Percentiles rank a stretch among this genome's conserved stretches.
Evolutionary conservation across 306 rosid genomes (phyloP).

Genomic region (Fragaria vesca): DNA sequence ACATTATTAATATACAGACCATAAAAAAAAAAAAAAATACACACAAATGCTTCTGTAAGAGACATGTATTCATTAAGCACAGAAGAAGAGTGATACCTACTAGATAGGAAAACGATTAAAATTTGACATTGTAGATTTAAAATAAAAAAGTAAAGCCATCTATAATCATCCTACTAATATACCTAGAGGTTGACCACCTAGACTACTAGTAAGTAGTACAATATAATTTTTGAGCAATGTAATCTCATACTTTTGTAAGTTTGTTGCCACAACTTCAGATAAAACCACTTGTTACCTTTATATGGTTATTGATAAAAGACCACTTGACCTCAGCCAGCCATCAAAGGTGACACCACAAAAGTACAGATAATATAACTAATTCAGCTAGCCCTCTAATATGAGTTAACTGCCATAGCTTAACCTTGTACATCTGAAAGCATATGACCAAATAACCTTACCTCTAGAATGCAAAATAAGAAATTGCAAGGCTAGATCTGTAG

Average conservation of each 20-base stretch:
- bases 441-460: slow-evolving; percentile 47
- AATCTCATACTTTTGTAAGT: neutral
- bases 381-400: neutral
- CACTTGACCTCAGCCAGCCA: neutral
- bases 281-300: neutral
- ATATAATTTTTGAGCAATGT: neutral
- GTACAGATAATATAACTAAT: neutral
- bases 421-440: neutral
- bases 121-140: neutral
- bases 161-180: neutral
- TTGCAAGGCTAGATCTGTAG: slow-evolving; percentile 96
- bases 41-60: neutral
- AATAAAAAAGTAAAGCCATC: neutral
- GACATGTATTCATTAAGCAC: neutral
- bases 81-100: neutral
- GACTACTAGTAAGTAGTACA: neutral
- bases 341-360: neutral
- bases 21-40: no score
- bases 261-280: neutral
- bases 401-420: neutral
- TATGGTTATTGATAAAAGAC: neutral
- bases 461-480: slow-evolving; percentile 90
- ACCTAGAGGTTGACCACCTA: neutral
- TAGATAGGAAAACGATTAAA: neutral
- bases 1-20: neutral